Conservation (phyloP, 371 early-diverging fungal genomes). For the Rhizopus microsporus region DNA sequence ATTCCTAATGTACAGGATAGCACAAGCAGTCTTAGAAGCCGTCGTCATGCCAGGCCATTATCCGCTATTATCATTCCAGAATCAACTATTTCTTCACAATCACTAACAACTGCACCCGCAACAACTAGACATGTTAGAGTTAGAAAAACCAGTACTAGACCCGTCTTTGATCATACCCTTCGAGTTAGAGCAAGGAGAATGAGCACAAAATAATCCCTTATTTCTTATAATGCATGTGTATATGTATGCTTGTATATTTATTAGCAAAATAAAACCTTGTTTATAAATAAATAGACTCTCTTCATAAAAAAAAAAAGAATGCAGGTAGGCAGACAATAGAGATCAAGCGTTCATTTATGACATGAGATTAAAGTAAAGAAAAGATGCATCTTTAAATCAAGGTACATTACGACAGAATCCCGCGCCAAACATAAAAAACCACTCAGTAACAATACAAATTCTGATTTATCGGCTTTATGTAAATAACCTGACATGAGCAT, state of each 20-base stretch:
- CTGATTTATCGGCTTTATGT: too few relatives aligned
- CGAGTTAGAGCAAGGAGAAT: constrained; percentile 24
- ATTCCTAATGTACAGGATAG: neutral
- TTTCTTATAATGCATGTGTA: neutral
- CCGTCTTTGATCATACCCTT: constrained; percentile 29
- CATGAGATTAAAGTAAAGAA: too few relatives aligned
- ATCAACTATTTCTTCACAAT: constrained; percentile 20
- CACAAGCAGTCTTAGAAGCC: neutral
- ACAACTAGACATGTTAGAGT: constrained; percentile 16
- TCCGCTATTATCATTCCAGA: constrained; percentile 25
- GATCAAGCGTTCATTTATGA: too few relatives aligned
- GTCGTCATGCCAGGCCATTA: constrained; percentile 19
- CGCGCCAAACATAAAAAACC: too few relatives aligned
- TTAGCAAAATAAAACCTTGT: neutral
- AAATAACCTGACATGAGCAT: too few relatives aligned
- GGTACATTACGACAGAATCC: too few relatives aligned
- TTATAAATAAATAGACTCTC: neutral
- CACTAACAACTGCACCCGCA: constrained; percentile 10
- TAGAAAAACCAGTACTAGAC: constrained; percentile 31
- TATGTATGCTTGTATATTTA: neutral
- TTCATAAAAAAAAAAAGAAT: neutral
- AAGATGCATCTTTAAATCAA: too few relatives aligned
- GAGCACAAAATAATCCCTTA: constrained; percentile 22
- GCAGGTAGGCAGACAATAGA: neutral
- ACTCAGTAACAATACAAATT: too few relatives aligned